Percentiles rank a stretch among this genome's conserved stretches.
Evolutionary conservation across 257 asterid genomes (phyloP).

Genomic region (Plantago ovata): DNA sequence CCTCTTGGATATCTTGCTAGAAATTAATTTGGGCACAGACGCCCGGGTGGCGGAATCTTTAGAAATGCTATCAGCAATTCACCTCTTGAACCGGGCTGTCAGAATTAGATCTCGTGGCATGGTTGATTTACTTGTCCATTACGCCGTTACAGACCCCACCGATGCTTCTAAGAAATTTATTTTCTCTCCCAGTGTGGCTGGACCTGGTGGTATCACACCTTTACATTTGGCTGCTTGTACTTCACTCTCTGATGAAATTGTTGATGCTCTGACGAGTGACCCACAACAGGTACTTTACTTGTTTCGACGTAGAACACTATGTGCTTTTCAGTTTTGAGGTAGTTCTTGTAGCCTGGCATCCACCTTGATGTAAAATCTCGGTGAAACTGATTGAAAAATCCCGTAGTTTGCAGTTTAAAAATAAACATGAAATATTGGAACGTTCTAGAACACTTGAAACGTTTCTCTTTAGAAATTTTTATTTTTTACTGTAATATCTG

Average conservation of each 20-base stretch:
- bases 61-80: conserved; percentile 69
- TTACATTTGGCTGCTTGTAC: conserved; percentile 78
- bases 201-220: conserved; percentile 91
- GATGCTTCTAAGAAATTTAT: conserved; percentile 37
- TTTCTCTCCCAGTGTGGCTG: conserved; percentile 59
- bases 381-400: too few relatives aligned
- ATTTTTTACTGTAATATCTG: too few relatives aligned
- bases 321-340: too few relatives aligned
- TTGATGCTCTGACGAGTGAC: conserved; percentile 71
- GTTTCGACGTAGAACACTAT: background rate
- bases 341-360: too few relatives aligned
- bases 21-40: conserved; percentile 47
- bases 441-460: background rate
- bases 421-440: too few relatives aligned
- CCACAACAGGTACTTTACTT: conserved; percentile 57
- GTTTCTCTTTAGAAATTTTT: background rate
- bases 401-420: too few relatives aligned
- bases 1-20: conserved; percentile 64
- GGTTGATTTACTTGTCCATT: conserved; percentile 56
- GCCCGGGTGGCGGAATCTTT: conserved; percentile 48
- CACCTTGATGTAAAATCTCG: too few relatives aligned
- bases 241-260: conserved; percentile 50
- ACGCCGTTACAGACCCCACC: conserved; percentile 34
- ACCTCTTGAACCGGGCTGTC: conserved; percentile 81
- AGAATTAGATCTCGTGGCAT: conserved; percentile 53